Evolutionary conservation across 2,329 filamentous ascomycete genomes (phyloP).

Genomic region (Pyrenophora seminiperda): DNA sequence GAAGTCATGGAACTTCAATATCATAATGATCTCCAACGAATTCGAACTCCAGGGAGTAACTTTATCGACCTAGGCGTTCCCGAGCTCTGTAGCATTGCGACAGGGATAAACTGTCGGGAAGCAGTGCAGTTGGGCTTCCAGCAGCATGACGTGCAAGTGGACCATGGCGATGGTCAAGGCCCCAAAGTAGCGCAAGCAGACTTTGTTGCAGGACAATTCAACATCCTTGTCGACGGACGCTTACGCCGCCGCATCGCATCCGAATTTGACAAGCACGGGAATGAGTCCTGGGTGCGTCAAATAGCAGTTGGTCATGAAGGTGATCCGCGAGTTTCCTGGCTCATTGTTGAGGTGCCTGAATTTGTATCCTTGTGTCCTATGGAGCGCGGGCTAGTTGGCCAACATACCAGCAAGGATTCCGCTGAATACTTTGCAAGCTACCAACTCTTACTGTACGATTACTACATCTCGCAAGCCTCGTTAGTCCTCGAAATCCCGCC

Average conservation of each 20-base stretch:
- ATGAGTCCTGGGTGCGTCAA: slow-evolving; percentile 12
- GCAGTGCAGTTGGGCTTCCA: slow-evolving; percentile 23
- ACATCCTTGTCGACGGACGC: slow-evolving; percentile 10
- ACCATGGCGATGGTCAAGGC: slow-evolving; percentile 24
- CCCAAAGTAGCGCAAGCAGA: slow-evolving; percentile 13
- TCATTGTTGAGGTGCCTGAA: slow-evolving; percentile 11
- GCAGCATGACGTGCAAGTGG: slow-evolving; percentile 20
- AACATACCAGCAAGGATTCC: slow-evolving; percentile 13
- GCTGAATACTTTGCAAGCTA: slow-evolving; percentile 23
- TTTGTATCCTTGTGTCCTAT: slow-evolving; percentile 4
- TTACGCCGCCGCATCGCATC: slow-evolving; percentile 13
- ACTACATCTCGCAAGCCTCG: slow-evolving; percentile 23
- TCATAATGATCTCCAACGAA: slow-evolving; percentile 16
- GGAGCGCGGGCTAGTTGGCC: slow-evolving; percentile 4
- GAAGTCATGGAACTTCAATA: slow-evolving; percentile 21
- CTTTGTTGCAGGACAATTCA: slow-evolving; percentile 13
- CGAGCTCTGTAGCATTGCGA: slow-evolving; percentile 12
- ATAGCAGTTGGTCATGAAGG: slow-evolving; percentile 11
- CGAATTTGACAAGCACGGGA: slow-evolving; percentile 9
- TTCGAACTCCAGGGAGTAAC: slow-evolving; percentile 21
- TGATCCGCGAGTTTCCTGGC: slow-evolving; percentile 8
- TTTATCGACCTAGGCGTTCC: slow-evolving; percentile 12
- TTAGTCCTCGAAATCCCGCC: slow-evolving; percentile 18
- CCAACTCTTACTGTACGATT: slow-evolving; percentile 24
- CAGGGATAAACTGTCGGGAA: slow-evolving; percentile 18